phyloP scores from a whole-genome alignment of 345 rosid species.

The Dipteronia sinensis region DNA sequence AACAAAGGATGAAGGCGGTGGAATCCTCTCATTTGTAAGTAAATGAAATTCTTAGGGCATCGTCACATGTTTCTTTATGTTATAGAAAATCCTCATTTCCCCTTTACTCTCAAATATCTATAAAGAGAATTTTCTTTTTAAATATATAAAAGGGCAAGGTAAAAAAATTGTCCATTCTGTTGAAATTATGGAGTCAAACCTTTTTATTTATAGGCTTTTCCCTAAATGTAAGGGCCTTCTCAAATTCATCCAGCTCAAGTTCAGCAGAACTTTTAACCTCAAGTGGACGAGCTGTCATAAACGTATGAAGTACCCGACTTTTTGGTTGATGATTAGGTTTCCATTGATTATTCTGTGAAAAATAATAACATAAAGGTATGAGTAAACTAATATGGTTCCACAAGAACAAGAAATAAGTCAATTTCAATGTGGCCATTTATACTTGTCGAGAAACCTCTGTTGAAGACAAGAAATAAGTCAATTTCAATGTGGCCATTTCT shows the following conservation, averaged over 20 bases:
- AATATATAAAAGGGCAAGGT: background rate
- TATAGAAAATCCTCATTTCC: constrained; percentile 73
- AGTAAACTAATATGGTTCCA: background rate
- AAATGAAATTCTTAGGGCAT: constrained; percentile 90
- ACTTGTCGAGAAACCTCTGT: too few relatives aligned
- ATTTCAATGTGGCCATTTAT: too few relatives aligned
- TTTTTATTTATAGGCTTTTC: constrained; percentile 96
- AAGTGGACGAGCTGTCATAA: constrained; percentile 85
- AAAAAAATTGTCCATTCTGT: background rate
- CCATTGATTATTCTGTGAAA: constrained; percentile 56
- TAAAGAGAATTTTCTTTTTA: background rate
- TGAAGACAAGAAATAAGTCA: too few relatives aligned
- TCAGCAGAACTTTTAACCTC: constrained; percentile 75
- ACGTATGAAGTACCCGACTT: constrained; percentile 79
- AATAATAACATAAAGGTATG: background rate
- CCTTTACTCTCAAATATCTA: constrained; percentile 99
- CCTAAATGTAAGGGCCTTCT: constrained; percentile 87
- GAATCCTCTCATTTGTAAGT: constrained; percentile 82
- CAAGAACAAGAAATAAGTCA: background rate
- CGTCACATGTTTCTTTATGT: constrained; percentile 73
- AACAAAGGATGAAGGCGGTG: constrained; percentile 50
- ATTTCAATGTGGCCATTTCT: too few relatives aligned
- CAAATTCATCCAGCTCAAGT: constrained; percentile 84
- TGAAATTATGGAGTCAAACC: constrained; percentile 21
- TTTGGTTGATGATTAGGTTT: constrained; percentile 64